A percentile compares a stretch with the other conserved stretches of the same genome.
These are phyloP conservation scores for Rhodocollybia butyracea DNA, from an alignment of 768 basidiomycete species.

Conservation along the genomic window DNA sequence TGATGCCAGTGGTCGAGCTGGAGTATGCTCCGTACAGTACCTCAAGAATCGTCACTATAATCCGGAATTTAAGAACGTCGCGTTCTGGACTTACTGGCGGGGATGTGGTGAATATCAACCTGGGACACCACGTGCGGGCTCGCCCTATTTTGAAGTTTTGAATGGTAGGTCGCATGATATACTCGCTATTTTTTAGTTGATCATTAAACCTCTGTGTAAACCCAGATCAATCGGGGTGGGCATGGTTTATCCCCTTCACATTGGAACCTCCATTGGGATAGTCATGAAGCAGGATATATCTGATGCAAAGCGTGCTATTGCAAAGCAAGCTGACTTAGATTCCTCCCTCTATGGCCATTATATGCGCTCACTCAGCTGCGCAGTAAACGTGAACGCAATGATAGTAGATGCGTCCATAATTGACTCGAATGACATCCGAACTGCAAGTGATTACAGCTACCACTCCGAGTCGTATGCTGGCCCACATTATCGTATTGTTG, in stretches of 20 bases:
- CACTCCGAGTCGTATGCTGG: conserved; percentile 30
- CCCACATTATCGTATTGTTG: conserved; percentile 32
- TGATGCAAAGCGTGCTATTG: conserved; percentile 26
- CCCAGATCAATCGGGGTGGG: conserved; percentile 52
- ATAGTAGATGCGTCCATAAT: conserved; percentile 23
- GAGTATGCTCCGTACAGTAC: conserved; percentile 57
- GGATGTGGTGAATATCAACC: conserved; percentile 40
- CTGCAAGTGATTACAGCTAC: conserved; percentile 36
- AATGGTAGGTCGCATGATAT: conserved; percentile 32
- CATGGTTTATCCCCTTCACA: conserved; percentile 55
- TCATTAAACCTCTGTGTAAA: no score
- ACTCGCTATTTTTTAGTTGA: background rate
- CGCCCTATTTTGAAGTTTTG: conserved; percentile 54
- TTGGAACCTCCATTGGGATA: conserved; percentile 49
- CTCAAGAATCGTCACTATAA: conserved; percentile 54
- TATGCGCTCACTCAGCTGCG: conserved; percentile 38
- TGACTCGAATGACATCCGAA: conserved; percentile 12
- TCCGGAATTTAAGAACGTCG: conserved; percentile 51
- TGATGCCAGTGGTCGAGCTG: conserved; percentile 59
- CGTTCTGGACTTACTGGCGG: conserved; percentile 69
- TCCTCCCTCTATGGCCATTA: conserved; percentile 35
- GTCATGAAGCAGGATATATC: conserved; percentile 40
- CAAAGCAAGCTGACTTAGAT: conserved; percentile 15
- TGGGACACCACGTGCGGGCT: conserved; percentile 40
- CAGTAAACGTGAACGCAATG: conserved; percentile 36